Conservation (phyloP, 2,329 filamentous ascomycete genomes). For the Akanthomyces dipterigenus region DNA sequence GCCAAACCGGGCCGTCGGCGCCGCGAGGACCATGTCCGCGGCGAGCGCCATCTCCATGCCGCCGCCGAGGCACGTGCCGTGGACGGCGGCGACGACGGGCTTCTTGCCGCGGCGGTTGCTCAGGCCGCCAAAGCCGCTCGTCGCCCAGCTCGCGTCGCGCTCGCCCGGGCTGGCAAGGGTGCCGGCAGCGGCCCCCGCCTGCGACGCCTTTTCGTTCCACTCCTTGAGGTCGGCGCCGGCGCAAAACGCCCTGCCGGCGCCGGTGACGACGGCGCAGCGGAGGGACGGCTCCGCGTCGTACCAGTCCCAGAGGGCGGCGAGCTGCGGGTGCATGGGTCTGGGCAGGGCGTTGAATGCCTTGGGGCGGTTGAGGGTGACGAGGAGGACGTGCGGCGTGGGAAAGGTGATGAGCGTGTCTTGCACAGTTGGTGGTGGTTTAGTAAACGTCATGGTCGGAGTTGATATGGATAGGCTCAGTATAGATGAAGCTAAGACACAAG, state of each 20-base stretch:
- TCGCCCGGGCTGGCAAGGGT: background rate
- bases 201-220: conserved; percentile 34
- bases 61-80: conserved; percentile 67
- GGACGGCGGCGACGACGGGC: conserved; percentile 69
- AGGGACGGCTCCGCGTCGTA: conserved; percentile 56
- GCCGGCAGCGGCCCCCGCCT: background rate
- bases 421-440: conserved; percentile 29
- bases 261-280: conserved; percentile 57
- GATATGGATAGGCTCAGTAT: background rate
- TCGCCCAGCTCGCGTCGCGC: conserved; percentile 23
- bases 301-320: conserved; percentile 48
- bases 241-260: conserved; percentile 58
- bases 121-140: conserved; percentile 57
- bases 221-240: conserved; percentile 63
- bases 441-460: background rate
- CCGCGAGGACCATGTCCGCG: conserved; percentile 64
- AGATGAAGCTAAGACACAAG: background rate
- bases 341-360: conserved; percentile 52
- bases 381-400: conserved; percentile 47
- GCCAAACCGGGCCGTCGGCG: conserved; percentile 51
- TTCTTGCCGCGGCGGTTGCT: conserved; percentile 63
- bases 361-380: conserved; percentile 55
- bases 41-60: conserved; percentile 73
- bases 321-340: conserved; percentile 39
- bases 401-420: conserved; percentile 39